Evolutionary conservation across 768 basidiomycete genomes (phyloP), one percentile per base, ranked within the genome.

Genomic region (Clavaria fumosa): DNA sequence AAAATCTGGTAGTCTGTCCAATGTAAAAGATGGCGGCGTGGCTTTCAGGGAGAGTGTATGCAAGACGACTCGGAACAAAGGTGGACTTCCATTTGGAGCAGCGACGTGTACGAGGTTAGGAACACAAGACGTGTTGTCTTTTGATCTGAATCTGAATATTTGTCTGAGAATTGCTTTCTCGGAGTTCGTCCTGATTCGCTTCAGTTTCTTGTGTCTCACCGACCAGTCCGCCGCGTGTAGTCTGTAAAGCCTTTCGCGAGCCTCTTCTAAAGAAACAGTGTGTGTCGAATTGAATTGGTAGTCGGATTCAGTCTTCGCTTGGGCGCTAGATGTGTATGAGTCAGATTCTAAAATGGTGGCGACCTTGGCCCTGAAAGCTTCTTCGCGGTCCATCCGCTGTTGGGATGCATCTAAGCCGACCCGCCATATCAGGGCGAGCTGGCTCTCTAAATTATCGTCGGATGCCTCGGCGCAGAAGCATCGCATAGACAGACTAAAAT

Each of bases 381-480:
- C 74, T 40, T 89, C 81, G 1, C 88, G 70, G 35, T 76, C 79
- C 31, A 75, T 55, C 21, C 90, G 64, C 10, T 72, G 66, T 36
- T 66, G 68, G 27, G 77, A 75, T 34, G 88, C 89, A 26, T 74
- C 70, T 24, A 69, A 57, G 0, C 86, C 89, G 34, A 73, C 69
- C 41, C 70, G 64, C 66, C 72, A 83, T 21, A 86, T 81, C 6
- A 80, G 61, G 23, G 73, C 80, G 14, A 95, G 57, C 42, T 66
- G 71, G 11, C 70, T 67, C 55, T 97, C 91, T 40, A 95, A 73
- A 1, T 77, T 70, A 47, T 89, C 83, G 53, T 97, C 91, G 17
- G 75, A 72, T 18, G 76, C 76, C 54, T 95, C 89, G 6, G 85
- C 48, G 34, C 72, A 74, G 23, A 93, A 48, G 31, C 63, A 63